Evolutionary conservation across 257 asterid species (phyloP), one percentile per base, ranked within the genome.

Genomic region (Capsicum rhomboideum): DNA sequence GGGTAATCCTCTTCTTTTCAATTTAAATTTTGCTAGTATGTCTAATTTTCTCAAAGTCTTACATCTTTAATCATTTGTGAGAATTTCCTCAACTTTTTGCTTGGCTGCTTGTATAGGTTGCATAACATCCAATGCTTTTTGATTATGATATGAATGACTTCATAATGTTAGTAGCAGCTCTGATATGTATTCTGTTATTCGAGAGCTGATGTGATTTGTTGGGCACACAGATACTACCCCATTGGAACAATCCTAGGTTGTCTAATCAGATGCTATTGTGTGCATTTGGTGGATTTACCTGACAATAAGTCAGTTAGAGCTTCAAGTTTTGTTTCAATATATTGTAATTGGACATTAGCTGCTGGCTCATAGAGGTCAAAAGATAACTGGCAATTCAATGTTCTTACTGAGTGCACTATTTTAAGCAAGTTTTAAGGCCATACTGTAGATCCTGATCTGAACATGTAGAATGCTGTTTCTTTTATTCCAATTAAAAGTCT

Each of bases 1-100:
- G 99, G 99, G 99, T 96, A 90, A 69, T 90, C 67, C 20, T 81
- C 56, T 23, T 29, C 42, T 84, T 82, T 79, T 71, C 68, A 71
- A 17, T 81, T 69, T n/a, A 26, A 58, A 37, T 84, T 72, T 67
- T 55, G 63, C 46, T 54, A 49, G 1, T 55, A 28, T 29, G 50
- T 82, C 50, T 11, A 66, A 67, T 44, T 50, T 67, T 58, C 16
- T 56, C 26, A 1, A 18, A 59, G 23, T 67, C 14, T 28, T 11
- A 4, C 31, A 26, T 81, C 44, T 17, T 21, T 61, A 49, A 42
- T 26, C 63, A 9, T 28, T 77, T 49, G 16, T 8, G 59, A 4
- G 46, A 34, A 50, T 77, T 77, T 77, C 63, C 63, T 50, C 5
- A 77, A 77, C 63, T 16, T 77, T 17, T 77, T 26, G 63, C 34